Percentiles rank a stretch among this genome's conserved stretches.
Conservation (phyloP, 108 stramenopile genomes). For the Skeletonema menzelii region DNA sequence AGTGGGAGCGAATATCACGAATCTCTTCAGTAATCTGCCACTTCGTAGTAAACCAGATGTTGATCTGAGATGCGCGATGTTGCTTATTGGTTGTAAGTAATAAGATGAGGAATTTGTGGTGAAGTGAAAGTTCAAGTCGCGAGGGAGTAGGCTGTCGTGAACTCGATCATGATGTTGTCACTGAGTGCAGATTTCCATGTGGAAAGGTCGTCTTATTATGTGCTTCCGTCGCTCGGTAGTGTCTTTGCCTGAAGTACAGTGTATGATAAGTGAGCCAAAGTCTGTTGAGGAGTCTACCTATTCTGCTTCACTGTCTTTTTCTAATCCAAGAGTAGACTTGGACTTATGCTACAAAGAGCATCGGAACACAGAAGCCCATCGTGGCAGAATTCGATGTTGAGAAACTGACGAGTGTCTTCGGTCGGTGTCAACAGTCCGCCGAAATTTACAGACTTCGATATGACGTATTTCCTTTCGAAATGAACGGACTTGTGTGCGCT, state of each 20-base stretch:
- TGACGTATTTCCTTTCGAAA: too few species aligned
- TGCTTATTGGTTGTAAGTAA: background rate
- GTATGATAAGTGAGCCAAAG: too few species aligned
- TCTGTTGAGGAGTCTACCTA: too few species aligned
- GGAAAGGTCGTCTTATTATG: background rate
- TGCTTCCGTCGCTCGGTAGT: background rate
- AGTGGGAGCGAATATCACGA: background rate
- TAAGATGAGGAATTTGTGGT: background rate
- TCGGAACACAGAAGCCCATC: background rate
- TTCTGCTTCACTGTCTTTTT: too few species aligned
- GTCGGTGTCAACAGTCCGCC: background rate
- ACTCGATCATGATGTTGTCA: constrained; percentile 7
- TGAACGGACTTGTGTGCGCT: too few species aligned
- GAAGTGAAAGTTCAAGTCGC: constrained; percentile 3
- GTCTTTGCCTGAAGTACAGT: too few species aligned
- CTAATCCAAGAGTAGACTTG: too few species aligned
- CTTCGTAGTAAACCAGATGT: background rate
- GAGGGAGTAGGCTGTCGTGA: background rate
- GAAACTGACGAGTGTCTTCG: background rate
- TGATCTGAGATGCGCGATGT: background rate
- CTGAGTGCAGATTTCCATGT: background rate
- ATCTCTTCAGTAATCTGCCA: background rate
- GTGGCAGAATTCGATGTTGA: background rate
- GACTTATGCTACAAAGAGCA: too few species aligned
- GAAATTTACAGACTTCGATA: background rate